phyloP scores from a whole-genome alignment of 225 moss, liverwort and hornwort genomes.

The Polytrichum formosum region DNA sequence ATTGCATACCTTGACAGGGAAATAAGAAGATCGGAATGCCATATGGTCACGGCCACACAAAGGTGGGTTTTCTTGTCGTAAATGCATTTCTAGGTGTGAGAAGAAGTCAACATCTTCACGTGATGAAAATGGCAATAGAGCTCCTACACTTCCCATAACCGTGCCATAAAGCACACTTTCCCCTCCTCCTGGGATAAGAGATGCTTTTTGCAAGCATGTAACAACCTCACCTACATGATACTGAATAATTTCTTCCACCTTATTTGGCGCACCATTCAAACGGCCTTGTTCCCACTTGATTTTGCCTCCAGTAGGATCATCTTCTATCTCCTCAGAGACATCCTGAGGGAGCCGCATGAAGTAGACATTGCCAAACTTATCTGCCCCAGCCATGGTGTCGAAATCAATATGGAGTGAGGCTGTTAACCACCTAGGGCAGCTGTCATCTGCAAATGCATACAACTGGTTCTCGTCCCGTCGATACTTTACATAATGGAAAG shows the following conservation, averaged over 20 bases:
- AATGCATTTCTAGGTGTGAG: conserved; percentile 98
- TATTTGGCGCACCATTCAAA: conserved; percentile 97
- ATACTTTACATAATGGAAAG: conserved; percentile 99
- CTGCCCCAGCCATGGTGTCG: conserved; percentile 97
- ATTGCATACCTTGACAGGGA: conserved; percentile 79
- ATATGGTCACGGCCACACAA: conserved; percentile 95
- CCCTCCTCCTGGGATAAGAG: conserved; percentile 94
- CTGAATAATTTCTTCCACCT: conserved; percentile 98
- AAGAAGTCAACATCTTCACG: conserved; percentile 99
- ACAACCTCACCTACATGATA: conserved; percentile 98
- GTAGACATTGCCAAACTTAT: conserved; percentile 98
- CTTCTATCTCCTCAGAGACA: conserved; percentile 97
- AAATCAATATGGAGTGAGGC: conserved; percentile 97
- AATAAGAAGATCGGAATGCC: conserved; percentile 96
- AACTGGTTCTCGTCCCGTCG: conserved; percentile 96
- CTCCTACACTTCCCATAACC: conserved; percentile 96
- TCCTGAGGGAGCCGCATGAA: conserved; percentile 98
- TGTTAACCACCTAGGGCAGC: conserved; percentile 97
- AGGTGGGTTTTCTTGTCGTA: conserved; percentile 97
- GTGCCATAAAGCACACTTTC: conserved; percentile 92
- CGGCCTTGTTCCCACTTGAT: conserved; percentile 99
- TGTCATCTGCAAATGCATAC: conserved; percentile 97
- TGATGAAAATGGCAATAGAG: conserved; percentile 85
- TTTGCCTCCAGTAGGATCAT: conserved; percentile 98
- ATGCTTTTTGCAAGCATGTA: conserved; percentile 95